Evolutionary conservation across 108 stramenopile genomes (phyloP).

Genomic region (Cyclotella baltica): DNA sequence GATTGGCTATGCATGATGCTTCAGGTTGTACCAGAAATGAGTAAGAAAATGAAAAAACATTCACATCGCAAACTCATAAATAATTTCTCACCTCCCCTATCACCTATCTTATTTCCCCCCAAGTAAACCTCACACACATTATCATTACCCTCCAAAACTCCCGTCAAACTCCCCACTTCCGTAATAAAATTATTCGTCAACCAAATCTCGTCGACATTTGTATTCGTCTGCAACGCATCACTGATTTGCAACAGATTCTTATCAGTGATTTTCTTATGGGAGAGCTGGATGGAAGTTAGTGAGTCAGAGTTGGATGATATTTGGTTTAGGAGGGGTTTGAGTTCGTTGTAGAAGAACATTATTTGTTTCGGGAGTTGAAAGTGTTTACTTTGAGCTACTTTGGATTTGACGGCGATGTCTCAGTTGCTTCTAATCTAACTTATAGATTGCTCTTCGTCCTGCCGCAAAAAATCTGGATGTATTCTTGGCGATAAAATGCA

Average conservation of each 20-base stretch:
- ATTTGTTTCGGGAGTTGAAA: neutral
- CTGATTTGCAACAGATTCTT: slow-evolving; percentile 13
- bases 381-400: neutral
- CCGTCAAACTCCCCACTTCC: slow-evolving; percentile 7
- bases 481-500: too few relatives aligned
- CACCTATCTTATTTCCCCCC: slow-evolving; percentile 22
- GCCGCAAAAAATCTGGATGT: too few relatives aligned
- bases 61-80: too few relatives aligned
- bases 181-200: slow-evolving; percentile 19
- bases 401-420: too few relatives aligned
- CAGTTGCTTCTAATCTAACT: too few relatives aligned
- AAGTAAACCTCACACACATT: slow-evolving; percentile 17
- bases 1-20: slow-evolving; percentile 13
- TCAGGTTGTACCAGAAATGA: neutral
- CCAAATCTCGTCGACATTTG: slow-evolving; percentile 20
- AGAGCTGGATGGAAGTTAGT: slow-evolving; percentile 15
- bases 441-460: too few relatives aligned
- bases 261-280: slow-evolving; percentile 25
- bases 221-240: slow-evolving; percentile 18
- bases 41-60: neutral
- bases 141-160: slow-evolving; percentile 7
- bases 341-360: slow-evolving; percentile 28
- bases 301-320: slow-evolving; percentile 1
- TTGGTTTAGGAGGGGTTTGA: slow-evolving; percentile 9
- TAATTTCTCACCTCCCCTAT: slow-evolving; percentile 17